These are phyloP conservation scores for Pyrenochaeta sp. DNA, from an alignment of 2,329 filamentous ascomycete genomes.

Conservation along the genomic window DNA sequence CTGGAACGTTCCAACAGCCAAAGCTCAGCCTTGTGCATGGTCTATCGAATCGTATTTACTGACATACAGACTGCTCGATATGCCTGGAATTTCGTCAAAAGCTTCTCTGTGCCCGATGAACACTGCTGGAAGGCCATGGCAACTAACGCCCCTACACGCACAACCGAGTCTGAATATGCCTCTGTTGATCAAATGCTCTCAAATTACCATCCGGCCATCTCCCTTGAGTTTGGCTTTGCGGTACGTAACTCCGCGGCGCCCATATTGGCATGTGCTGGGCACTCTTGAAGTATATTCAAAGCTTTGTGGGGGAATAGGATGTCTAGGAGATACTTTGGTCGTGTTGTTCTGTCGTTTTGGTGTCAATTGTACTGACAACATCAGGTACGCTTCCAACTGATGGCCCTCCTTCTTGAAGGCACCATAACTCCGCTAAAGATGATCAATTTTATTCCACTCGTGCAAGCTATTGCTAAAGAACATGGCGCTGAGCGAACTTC, in stretches of 20 bases:
- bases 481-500: slow-evolving; percentile 64
- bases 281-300: too few species aligned
- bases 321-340: too few species aligned
- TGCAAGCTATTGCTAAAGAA: slow-evolving; percentile 40
- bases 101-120: slow-evolving; percentile 24
- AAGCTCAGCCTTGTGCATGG: slow-evolving; percentile 59
- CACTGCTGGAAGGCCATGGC: slow-evolving; percentile 22
- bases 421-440: slow-evolving; percentile 26
- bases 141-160: slow-evolving; percentile 62
- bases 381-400: slow-evolving; percentile 32
- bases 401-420: slow-evolving; percentile 36
- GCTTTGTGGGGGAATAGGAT: too few species aligned
- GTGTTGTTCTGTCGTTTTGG: too few species aligned
- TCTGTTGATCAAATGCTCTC: slow-evolving; percentile 66
- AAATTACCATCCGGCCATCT: background rate
- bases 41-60: slow-evolving; percentile 55
- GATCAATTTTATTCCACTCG: slow-evolving; percentile 27
- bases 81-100: slow-evolving; percentile 46
- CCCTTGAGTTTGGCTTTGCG: slow-evolving; percentile 18
- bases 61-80: slow-evolving; percentile 25
- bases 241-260: too few species aligned
- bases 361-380: too few species aligned
- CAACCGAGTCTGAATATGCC: slow-evolving; percentile 66
- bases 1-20: slow-evolving; percentile 49
- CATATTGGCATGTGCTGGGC: too few species aligned